Conservation (phyloP, 2,329 filamentous ascomycete species). For the Colletotrichum magnum region DNA sequence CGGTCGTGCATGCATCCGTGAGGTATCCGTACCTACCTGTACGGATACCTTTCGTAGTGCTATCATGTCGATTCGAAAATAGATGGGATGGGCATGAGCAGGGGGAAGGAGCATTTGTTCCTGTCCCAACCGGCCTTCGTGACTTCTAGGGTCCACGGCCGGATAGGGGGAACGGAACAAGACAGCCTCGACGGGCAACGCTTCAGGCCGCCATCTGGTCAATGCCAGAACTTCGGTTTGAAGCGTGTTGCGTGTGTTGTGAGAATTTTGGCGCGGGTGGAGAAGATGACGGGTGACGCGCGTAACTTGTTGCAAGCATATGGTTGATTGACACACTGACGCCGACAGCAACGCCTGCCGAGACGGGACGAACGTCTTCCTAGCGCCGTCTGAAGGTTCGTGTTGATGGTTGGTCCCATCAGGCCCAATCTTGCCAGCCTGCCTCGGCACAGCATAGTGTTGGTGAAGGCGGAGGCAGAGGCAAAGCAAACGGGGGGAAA, state of each 20-base stretch:
- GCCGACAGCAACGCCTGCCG: slow-evolving; percentile 33
- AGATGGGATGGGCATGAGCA: slow-evolving; percentile 1
- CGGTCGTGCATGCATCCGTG: not conserved
- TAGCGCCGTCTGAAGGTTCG: slow-evolving; percentile 24
- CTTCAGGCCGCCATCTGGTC: slow-evolving; percentile 11
- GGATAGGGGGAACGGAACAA: slow-evolving; percentile 8
- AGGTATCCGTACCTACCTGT: slow-evolving; percentile 1
- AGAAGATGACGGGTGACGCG: slow-evolving; percentile 35
- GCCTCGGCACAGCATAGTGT: not conserved
- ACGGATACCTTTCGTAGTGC: not conserved
- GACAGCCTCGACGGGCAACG: slow-evolving; percentile 1
- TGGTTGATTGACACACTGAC: slow-evolving; percentile 33
- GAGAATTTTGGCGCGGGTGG: slow-evolving; percentile 24
- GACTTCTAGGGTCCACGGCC: slow-evolving; percentile 11
- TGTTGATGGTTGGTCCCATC: slow-evolving; percentile 3
- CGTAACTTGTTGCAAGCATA: slow-evolving; percentile 37
- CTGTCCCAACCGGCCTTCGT: slow-evolving; percentile 13
- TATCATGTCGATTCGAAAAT: slow-evolving; percentile 17
- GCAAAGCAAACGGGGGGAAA: not conserved
- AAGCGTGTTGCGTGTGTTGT: slow-evolving; percentile 18
- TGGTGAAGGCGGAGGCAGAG: not conserved
- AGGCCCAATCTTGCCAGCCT: slow-evolving; percentile 16
- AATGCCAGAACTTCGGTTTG: slow-evolving; percentile 16
- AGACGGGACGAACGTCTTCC: slow-evolving; percentile 40
- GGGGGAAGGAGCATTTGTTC: slow-evolving; percentile 27